Conservation (phyloP, 2,329 filamentous ascomycete species). For the Endoconidiophora laricicola region DNA sequence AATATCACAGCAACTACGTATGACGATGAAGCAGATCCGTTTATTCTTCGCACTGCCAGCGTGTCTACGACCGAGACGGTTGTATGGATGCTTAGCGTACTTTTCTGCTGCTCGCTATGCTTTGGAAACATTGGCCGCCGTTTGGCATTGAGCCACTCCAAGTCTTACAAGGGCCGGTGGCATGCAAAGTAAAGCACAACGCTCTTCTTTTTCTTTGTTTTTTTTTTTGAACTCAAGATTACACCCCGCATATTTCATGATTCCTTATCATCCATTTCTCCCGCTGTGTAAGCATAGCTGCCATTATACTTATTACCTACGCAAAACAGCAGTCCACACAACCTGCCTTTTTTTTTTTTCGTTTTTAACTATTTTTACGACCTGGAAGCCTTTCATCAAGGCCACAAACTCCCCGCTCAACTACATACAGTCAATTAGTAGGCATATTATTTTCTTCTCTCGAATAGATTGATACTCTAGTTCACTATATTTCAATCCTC, state of each 20-base stretch:
- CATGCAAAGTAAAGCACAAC: neutral
- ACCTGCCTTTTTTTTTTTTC: neutral
- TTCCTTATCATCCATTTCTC: no score
- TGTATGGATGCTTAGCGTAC: conserved; percentile 80
- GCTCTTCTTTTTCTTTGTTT: no score
- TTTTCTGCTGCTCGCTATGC: conserved; percentile 89
- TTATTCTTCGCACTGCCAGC: conserved; percentile 39
- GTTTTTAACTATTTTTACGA: neutral
- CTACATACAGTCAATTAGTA: no score
- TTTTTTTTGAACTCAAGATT: no score
- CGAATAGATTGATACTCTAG: no score
- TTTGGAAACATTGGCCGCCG: conserved; percentile 89
- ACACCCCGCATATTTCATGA: no score
- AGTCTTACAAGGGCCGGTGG: conserved; percentile 28
- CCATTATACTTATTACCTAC: no score
- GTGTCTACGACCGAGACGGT: conserved; percentile 53
- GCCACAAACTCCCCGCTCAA: neutral
- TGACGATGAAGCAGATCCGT: conserved; percentile 16
- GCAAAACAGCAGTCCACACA: no score
- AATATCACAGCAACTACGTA: conserved; percentile 9
- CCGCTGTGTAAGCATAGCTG: no score
- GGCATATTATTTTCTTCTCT: neutral
- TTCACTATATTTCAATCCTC: no score
- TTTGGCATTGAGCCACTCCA: conserved; percentile 40
- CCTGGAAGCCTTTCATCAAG: conserved; percentile 6